phyloP scores from a whole-genome alignment of 2,329 filamentous ascomycete species.

The Colletotrichum nymphaeae region DNA sequence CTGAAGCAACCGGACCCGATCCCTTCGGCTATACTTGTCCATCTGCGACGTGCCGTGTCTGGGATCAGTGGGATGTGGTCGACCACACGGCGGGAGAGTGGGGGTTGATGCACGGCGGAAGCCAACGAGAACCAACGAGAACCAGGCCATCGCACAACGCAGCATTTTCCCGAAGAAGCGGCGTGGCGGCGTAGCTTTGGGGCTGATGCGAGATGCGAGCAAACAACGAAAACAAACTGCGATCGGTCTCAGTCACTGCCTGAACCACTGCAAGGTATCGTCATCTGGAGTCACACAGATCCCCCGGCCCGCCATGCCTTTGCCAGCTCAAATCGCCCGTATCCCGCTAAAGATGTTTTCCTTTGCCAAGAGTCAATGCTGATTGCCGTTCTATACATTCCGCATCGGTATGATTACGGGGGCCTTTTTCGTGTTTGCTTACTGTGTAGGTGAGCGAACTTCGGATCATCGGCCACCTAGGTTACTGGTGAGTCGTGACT shows the following conservation, averaged over 20 bases:
- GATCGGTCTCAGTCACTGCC: neutral
- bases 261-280: neutral
- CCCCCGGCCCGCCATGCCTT: neutral
- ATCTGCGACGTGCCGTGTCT: constrained; percentile 1
- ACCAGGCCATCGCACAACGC: neutral
- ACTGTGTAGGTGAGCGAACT: neutral
- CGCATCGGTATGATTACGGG: too few species aligned
- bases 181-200: neutral
- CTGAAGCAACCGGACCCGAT: constrained; percentile 24
- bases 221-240: neutral
- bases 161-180: neutral
- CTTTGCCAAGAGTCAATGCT: neutral
- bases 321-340: neutral
- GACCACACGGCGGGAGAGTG: constrained; percentile 2
- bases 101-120: constrained; percentile 2
- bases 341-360: neutral
- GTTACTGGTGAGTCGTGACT: neutral
- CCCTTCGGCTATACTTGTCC: constrained; percentile 17
- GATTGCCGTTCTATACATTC: too few species aligned
- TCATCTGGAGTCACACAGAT: neutral
- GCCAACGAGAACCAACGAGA: neutral
- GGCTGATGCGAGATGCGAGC: constrained; percentile 2
- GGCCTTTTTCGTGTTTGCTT: neutral
- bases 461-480: neutral
- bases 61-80: neutral